phyloP scores from a whole-genome alignment of 2,329 filamentous ascomycete genomes.

The Byssothecium circinans region DNA sequence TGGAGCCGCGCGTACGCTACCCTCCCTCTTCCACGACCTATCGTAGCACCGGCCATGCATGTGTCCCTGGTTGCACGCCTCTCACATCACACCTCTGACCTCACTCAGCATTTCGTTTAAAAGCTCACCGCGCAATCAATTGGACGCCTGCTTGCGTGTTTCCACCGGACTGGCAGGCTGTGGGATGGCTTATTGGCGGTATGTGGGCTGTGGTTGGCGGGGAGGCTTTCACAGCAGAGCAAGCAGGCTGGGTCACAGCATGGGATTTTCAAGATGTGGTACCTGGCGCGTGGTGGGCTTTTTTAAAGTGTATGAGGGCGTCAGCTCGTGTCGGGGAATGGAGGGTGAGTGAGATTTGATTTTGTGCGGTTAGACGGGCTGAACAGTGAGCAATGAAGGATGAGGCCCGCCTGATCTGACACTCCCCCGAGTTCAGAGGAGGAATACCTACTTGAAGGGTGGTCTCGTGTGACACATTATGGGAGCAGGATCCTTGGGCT shows the following conservation, averaged over 20 bases:
- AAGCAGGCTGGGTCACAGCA: neutral
- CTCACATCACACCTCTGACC: no score
- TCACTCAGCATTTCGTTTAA: no score
- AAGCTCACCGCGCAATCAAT: no score
- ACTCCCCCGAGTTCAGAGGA: neutral
- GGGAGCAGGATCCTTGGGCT: neutral
- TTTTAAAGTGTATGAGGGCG: neutral
- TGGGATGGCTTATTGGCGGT: conserved; percentile 13
- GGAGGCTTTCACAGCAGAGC: no score
- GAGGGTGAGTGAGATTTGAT: neutral
- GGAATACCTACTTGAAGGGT: no score
- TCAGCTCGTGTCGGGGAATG: neutral
- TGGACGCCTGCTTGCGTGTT: no score
- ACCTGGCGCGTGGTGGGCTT: neutral
- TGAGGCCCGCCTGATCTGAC: neutral
- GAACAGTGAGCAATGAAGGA: neutral
- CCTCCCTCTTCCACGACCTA: neutral
- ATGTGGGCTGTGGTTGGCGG: conserved; percentile 9
- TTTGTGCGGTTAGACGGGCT: neutral
- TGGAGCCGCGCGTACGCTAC: no score
- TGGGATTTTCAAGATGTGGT: neutral
- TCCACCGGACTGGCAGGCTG: neutral
- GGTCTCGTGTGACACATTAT: neutral
- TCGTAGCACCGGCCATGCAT: neutral
- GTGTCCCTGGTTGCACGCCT: neutral